Evolutionary conservation across 2,329 filamentous ascomycete genomes (phyloP).

Genomic region (Apiospora rasikravindrae): DNA sequence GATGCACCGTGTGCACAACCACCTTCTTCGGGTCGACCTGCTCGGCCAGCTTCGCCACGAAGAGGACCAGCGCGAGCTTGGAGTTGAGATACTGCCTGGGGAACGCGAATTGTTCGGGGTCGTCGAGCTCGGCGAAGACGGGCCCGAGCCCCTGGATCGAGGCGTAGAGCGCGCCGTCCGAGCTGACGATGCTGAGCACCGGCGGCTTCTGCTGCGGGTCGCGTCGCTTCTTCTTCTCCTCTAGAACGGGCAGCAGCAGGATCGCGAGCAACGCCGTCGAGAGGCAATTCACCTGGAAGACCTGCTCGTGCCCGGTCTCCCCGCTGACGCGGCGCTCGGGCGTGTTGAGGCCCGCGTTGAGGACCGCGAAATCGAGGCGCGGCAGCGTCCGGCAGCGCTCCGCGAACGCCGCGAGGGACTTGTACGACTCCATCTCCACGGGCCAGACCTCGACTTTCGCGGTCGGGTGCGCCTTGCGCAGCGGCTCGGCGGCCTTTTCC

Average conservation of each 20-base stretch:
- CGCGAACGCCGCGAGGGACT: constrained; percentile 50
- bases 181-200: constrained; percentile 3
- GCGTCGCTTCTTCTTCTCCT: constrained; percentile 22
- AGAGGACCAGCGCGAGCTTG: background rate
- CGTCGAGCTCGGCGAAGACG: constrained; percentile 4
- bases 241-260: constrained; percentile 41
- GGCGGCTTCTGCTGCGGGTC: constrained; percentile 23
- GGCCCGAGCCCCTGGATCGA: background rate
- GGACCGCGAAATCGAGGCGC: constrained; percentile 49
- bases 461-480: constrained; percentile 36
- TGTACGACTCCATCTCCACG: constrained; percentile 53
- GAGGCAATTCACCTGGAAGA: constrained; percentile 47
- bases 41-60: constrained; percentile 9
- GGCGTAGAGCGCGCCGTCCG: constrained; percentile 5
- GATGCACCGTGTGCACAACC: background rate
- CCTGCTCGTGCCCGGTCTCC: constrained; percentile 44
- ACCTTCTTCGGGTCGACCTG: constrained; percentile 5
- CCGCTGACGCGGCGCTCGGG: constrained; percentile 30
- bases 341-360: constrained; percentile 50
- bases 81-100: background rate
- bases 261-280: constrained; percentile 42
- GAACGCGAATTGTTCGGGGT: constrained; percentile 38
- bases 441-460: constrained; percentile 53
- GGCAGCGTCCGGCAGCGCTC: constrained; percentile 37
- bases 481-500: constrained; percentile 43